phyloP scores from a whole-genome alignment of 768 basidiomycete species.

The Arthromyces matolae region DNA sequence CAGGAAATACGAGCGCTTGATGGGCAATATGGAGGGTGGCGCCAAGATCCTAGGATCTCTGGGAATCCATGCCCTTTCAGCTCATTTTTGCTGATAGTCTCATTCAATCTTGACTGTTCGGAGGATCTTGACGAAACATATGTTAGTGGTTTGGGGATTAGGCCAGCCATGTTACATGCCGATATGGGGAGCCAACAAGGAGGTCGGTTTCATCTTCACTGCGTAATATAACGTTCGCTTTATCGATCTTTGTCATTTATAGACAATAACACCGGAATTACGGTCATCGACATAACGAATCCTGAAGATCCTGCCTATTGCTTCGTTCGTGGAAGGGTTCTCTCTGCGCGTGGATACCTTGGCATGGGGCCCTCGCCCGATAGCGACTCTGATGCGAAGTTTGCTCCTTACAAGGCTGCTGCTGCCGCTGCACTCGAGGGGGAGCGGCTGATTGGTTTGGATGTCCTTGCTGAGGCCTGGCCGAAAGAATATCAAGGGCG shows the following conservation, averaged over 20 bases:
- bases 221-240: neutral
- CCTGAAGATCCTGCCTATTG: slow-evolving; percentile 26
- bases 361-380: too few relatives aligned
- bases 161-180: slow-evolving; percentile 11
- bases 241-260: neutral
- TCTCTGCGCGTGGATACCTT: neutral
- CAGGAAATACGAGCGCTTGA: slow-evolving; percentile 30
- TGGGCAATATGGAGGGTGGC: slow-evolving; percentile 25
- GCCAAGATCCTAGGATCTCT: slow-evolving; percentile 10
- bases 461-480: slow-evolving; percentile 24
- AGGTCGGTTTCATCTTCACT: slow-evolving; percentile 19
- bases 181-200: slow-evolving; percentile 22
- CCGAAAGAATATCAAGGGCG: slow-evolving; percentile 16
- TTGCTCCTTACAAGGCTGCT: too few relatives aligned
- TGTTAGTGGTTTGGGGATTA: too few relatives aligned
- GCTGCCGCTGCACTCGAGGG: slow-evolving; percentile 15
- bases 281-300: slow-evolving; percentile 31
- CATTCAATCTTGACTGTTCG: slow-evolving; percentile 20
- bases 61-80: slow-evolving; percentile 27
- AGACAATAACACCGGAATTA: slow-evolving; percentile 35
- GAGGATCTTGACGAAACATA: slow-evolving; percentile 13
- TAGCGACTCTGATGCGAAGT: too few relatives aligned
- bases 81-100: slow-evolving; percentile 24
- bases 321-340: too few relatives aligned
- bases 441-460: slow-evolving; percentile 15